Conservation (phyloP, 1,284 basidiomycete species). For the Ceratobasidium papillatum region DNA sequence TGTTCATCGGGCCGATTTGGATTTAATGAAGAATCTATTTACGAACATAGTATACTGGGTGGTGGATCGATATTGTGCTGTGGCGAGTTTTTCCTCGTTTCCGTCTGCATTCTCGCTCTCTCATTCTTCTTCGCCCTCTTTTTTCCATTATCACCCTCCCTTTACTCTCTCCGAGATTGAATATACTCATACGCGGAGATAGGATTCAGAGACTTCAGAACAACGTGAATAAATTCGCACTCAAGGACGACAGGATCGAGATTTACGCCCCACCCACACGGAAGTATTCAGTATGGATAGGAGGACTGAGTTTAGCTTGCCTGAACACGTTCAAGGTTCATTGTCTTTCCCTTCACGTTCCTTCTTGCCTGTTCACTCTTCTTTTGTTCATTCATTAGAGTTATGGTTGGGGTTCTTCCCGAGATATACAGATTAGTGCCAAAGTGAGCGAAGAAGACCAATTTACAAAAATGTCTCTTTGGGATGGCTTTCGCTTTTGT, state of each 20-base stretch:
- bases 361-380: background rate
- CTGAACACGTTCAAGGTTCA: slow-evolving; percentile 94
- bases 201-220: slow-evolving; percentile 98
- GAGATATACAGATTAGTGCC: slow-evolving; percentile 97
- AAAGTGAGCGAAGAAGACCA: slow-evolving; percentile 97
- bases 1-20: slow-evolving; percentile 85
- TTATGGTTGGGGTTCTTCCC: slow-evolving; percentile 3
- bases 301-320: slow-evolving; percentile 94
- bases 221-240: slow-evolving; percentile 95
- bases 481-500: background rate
- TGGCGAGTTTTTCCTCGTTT: slow-evolving; percentile 61
- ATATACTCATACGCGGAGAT: slow-evolving; percentile 2
- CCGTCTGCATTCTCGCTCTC: no score
- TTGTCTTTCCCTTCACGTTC: slow-evolving; percentile 42
- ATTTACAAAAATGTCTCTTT: slow-evolving; percentile 59
- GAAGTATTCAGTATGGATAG: slow-evolving; percentile 99
- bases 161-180: no score
- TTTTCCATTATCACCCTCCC: no score
- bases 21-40: slow-evolving; percentile 94
- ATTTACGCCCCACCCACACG: slow-evolving; percentile 99
- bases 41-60: slow-evolving; percentile 96
- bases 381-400: no score
- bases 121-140: no score
- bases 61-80: slow-evolving; percentile 95
- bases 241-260: slow-evolving; percentile 98